Conservation (phyloP, 1,284 basidiomycete species). For the Calocybe gambosa region DNA sequence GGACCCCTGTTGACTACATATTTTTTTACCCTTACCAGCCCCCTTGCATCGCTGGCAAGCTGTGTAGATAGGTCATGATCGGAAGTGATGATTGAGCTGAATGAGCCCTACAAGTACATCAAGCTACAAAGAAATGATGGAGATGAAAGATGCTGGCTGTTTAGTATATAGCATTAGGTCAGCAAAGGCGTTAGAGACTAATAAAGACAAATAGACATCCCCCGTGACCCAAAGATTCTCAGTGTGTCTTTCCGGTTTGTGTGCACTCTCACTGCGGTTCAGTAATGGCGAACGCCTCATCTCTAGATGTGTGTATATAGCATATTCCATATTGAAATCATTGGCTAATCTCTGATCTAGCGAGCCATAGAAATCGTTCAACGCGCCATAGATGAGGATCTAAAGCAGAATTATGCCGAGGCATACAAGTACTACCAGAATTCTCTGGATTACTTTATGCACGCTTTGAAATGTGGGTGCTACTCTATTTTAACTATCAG, state of each 20-base stretch:
- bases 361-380: constrained; percentile 94
- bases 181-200: constrained; percentile 7
- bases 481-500: not conserved
- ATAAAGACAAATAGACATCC: constrained; percentile 9
- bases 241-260: too few relatives aligned
- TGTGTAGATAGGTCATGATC: too few relatives aligned
- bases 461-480: constrained; percentile 58
- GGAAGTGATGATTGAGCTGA: too few relatives aligned
- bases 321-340: not conserved
- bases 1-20: too few relatives aligned
- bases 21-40: too few relatives aligned
- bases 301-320: constrained; percentile 14
- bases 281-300: constrained; percentile 14
- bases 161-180: too few relatives aligned
- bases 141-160: too few relatives aligned
- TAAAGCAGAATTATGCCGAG: constrained; percentile 90
- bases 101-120: too few relatives aligned
- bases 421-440: constrained; percentile 95
- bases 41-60: too few relatives aligned
- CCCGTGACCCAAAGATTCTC: not conserved
- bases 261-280: not conserved
- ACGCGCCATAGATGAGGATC: constrained; percentile 92
- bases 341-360: constrained; percentile 33
- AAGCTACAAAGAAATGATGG: too few relatives aligned
- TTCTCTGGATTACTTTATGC: constrained; percentile 97